Percentiles rank a stretch among this genome's conserved stretches.
phyloP scores from a whole-genome alignment of 2,329 filamentous ascomycete species.

The Pyrenochaeta sp. region DNA sequence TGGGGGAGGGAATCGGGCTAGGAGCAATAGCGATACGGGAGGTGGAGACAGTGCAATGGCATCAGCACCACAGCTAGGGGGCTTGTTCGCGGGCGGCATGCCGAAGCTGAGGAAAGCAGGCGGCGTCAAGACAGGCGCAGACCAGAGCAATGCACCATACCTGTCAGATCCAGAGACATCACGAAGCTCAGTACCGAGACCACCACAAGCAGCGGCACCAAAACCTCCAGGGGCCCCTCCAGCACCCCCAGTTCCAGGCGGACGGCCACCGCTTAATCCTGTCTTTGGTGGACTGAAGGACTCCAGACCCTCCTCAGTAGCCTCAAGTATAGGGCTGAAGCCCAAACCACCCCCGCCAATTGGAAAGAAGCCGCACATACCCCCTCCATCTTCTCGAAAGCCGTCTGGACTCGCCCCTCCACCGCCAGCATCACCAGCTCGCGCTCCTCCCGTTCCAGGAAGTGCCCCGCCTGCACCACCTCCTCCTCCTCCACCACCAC shows the following conservation, averaged over 20 bases:
- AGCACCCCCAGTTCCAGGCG: slow-evolving; percentile 59
- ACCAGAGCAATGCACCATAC: slow-evolving; percentile 72
- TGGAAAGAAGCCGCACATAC: slow-evolving; percentile 75
- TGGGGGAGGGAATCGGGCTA: slow-evolving; percentile 60
- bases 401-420: slow-evolving; percentile 59
- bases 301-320: slow-evolving; percentile 66
- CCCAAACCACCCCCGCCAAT: slow-evolving; percentile 78
- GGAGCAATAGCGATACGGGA: slow-evolving; percentile 84
- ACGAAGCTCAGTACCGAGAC: slow-evolving; percentile 61
- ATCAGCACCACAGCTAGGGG: slow-evolving; percentile 77
- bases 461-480: slow-evolving; percentile 48
- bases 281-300: slow-evolving; percentile 60
- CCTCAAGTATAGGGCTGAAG: slow-evolving; percentile 65
- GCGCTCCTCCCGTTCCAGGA: slow-evolving; percentile 48
- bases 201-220: slow-evolving; percentile 61
- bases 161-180: slow-evolving; percentile 79
- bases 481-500: slow-evolving; percentile 37
- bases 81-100: slow-evolving; percentile 92
- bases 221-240: slow-evolving; percentile 57
- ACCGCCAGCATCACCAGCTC: slow-evolving; percentile 55
- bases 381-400: slow-evolving; percentile 65
- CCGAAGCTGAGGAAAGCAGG: slow-evolving; percentile 91
- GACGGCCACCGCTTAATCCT: slow-evolving; percentile 69
- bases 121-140: slow-evolving; percentile 68
- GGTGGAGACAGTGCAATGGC: slow-evolving; percentile 36